phyloP scores from a whole-genome alignment of 768 basidiomycete genomes.

The Russula sp. region DNA sequence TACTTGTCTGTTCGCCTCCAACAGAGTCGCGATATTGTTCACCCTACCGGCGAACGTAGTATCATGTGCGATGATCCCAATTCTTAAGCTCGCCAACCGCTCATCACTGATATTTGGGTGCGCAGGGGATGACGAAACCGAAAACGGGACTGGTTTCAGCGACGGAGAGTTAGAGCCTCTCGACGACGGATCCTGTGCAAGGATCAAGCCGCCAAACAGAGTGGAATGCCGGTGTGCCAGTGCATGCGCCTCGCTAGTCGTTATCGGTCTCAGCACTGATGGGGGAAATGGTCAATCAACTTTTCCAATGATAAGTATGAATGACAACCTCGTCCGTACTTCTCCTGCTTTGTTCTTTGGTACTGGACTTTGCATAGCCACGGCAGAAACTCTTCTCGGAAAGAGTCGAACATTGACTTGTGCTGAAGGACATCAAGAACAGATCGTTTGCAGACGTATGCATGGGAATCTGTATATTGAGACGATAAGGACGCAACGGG shows the following conservation, averaged over 20 bases:
- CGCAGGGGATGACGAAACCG: slow-evolving; percentile 41
- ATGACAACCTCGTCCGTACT: slow-evolving; percentile 49
- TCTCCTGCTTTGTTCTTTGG: slow-evolving; percentile 48
- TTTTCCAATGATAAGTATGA: neutral
- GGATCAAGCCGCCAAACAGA: slow-evolving; percentile 27
- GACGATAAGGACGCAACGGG: slow-evolving; percentile 63
- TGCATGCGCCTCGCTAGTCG: slow-evolving; percentile 39
- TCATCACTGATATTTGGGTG: slow-evolving; percentile 31
- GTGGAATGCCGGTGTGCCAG: slow-evolving; percentile 58
- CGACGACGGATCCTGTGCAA: slow-evolving; percentile 5
- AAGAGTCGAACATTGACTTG: slow-evolving; percentile 67
- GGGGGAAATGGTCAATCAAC: neutral
- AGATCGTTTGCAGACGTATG: slow-evolving; percentile 76
- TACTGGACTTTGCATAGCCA: slow-evolving; percentile 89
- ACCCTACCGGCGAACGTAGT: slow-evolving; percentile 53
- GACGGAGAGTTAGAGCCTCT: slow-evolving; percentile 20
- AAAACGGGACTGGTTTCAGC: slow-evolving; percentile 29
- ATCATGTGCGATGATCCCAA: slow-evolving; percentile 57
- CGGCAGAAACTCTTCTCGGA: slow-evolving; percentile 86
- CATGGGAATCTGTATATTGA: slow-evolving; percentile 75
- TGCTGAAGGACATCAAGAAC: slow-evolving; percentile 65
- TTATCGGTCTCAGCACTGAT: slow-evolving; percentile 41
- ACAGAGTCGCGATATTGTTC: slow-evolving; percentile 68
- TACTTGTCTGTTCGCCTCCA: slow-evolving; percentile 78
- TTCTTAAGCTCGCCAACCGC: slow-evolving; percentile 44